phyloP scores from a whole-genome alignment of 306 rosid species.

The Dalbergia oliveri region DNA sequence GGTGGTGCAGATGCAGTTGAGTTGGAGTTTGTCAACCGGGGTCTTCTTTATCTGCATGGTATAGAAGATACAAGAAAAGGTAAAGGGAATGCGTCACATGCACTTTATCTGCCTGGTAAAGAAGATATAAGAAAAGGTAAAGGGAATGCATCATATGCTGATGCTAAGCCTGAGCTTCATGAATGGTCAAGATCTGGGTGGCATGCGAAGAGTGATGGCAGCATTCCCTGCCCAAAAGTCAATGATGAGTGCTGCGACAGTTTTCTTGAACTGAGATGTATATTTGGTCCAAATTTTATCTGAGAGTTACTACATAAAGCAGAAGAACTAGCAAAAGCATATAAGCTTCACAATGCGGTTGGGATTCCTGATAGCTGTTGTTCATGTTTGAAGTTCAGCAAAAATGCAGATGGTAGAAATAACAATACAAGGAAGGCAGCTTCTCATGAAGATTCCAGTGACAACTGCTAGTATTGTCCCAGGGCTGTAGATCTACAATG shows the following conservation, averaged over 20 bases:
- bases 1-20: constrained; percentile 60
- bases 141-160: background rate
- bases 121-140: background rate
- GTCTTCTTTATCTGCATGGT: constrained; percentile 66
- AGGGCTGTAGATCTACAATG: constrained; percentile 56
- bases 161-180: constrained; percentile 11
- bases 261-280: constrained; percentile 70
- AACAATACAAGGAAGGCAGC: constrained; percentile 63
- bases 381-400: constrained; percentile 53
- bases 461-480: constrained; percentile 72
- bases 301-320: constrained; percentile 66
- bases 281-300: constrained; percentile 47
- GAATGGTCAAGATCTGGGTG: constrained; percentile 58
- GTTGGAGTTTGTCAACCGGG: constrained; percentile 48
- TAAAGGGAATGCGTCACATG: background rate
- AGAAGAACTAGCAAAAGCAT: constrained; percentile 55
- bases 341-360: constrained; percentile 40
- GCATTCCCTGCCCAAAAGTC: constrained; percentile 67
- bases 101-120: no score
- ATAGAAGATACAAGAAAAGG: background rate
- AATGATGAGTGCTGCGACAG: constrained; percentile 58
- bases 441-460: constrained; percentile 66
- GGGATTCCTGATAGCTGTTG: constrained; percentile 49
- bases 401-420: constrained; percentile 30
- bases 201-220: constrained; percentile 66